phyloP scores from a whole-genome alignment of 192 early-diverging fungal species.

The Allomyces macrogynus region DNA sequence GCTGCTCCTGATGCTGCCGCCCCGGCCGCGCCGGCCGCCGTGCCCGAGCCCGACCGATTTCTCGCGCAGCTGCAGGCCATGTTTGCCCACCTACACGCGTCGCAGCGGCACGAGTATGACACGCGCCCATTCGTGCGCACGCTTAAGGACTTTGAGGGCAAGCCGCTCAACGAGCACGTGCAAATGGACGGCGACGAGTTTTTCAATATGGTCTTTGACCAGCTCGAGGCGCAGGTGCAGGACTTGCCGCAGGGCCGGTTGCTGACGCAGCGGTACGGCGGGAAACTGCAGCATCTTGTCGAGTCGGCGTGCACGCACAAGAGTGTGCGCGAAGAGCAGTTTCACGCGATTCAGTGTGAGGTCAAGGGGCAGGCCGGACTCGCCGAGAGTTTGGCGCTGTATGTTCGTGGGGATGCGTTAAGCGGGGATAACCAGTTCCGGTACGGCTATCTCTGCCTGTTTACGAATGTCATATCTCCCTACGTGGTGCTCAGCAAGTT shows the following conservation, averaged over 20 bases:
- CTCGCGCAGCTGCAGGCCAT: slow-evolving; percentile 27
- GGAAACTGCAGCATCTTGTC: slow-evolving; percentile 32
- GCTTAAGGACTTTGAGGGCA: slow-evolving; percentile 29
- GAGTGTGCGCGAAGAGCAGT: slow-evolving; percentile 26
- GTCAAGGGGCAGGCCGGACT: slow-evolving; percentile 32
- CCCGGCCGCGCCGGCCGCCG: not conserved
- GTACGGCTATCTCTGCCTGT: not conserved
- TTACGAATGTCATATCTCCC: too few species aligned
- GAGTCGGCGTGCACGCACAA: slow-evolving; percentile 34
- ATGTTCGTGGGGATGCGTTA: slow-evolving; percentile 29
- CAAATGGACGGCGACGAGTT: slow-evolving; percentile 43
- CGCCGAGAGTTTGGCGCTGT: slow-evolving; percentile 33
- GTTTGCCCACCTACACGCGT: slow-evolving; percentile 25
- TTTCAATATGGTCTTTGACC: slow-evolving; percentile 34
- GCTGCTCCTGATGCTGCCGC: slow-evolving; percentile 10
- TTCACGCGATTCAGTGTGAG: slow-evolving; percentile 29
- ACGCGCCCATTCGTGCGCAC: slow-evolving; percentile 21
- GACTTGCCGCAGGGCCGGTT: slow-evolving; percentile 20
- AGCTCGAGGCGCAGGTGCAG: slow-evolving; percentile 24
- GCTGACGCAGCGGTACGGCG: slow-evolving; percentile 31
- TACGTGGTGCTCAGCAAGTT: slow-evolving; percentile 9
- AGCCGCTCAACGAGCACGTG: slow-evolving; percentile 26
- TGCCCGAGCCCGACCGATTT: slow-evolving; percentile 8
- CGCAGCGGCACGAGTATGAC: slow-evolving; percentile 24
- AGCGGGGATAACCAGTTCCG: slow-evolving; percentile 21